phyloP scores from a whole-genome alignment of 352 stramenopile species.

The Elongisporangium undulatum region DNA sequence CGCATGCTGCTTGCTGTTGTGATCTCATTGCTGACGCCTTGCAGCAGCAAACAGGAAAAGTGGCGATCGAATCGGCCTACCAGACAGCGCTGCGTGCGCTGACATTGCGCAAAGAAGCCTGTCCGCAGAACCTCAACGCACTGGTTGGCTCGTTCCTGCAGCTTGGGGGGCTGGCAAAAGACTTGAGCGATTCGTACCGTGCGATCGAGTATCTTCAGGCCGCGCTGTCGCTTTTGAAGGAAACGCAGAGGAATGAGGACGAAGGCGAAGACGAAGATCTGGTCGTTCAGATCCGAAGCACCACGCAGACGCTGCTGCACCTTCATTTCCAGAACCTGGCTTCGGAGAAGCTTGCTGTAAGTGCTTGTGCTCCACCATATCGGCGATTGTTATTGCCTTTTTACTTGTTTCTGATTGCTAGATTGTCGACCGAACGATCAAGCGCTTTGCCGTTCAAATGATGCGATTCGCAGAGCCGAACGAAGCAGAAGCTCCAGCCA shows the following conservation, averaged over 20 bases:
- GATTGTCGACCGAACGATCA: slow-evolving; percentile 37
- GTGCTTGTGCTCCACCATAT: slow-evolving; percentile 2
- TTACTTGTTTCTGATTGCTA: slow-evolving; percentile 9
- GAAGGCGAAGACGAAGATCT: slow-evolving; percentile 13
- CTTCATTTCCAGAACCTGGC: slow-evolving; percentile 30
- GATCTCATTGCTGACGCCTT: slow-evolving; percentile 26
- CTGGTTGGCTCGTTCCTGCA: slow-evolving; percentile 42
- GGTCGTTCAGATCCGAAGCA: slow-evolving; percentile 24
- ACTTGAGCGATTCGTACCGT: slow-evolving; percentile 45
- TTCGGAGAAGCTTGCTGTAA: slow-evolving; percentile 27
- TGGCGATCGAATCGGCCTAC: slow-evolving; percentile 35
- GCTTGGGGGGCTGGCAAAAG: slow-evolving; percentile 30
- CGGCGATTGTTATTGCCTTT: neutral
- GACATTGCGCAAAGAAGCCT: slow-evolving; percentile 24
- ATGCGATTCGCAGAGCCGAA: slow-evolving; percentile 15
- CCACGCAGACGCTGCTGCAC: slow-evolving; percentile 36
- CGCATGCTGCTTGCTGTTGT: slow-evolving; percentile 27
- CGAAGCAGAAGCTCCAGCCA: slow-evolving; percentile 1
- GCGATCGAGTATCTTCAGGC: slow-evolving; percentile 48
- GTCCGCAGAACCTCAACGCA: slow-evolving; percentile 18
- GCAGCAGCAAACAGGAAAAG: slow-evolving; percentile 10
- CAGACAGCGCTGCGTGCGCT: slow-evolving; percentile 30
- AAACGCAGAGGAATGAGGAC: neutral
- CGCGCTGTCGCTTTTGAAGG: slow-evolving; percentile 27
- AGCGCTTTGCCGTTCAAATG: slow-evolving; percentile 20